A percentile compares a stretch with the other conserved stretches of the same genome.
These are phyloP conservation scores for Exserohilum turcica DNA, from an alignment of 2,329 filamentous ascomycete genomes.

Conservation along the genomic window DNA sequence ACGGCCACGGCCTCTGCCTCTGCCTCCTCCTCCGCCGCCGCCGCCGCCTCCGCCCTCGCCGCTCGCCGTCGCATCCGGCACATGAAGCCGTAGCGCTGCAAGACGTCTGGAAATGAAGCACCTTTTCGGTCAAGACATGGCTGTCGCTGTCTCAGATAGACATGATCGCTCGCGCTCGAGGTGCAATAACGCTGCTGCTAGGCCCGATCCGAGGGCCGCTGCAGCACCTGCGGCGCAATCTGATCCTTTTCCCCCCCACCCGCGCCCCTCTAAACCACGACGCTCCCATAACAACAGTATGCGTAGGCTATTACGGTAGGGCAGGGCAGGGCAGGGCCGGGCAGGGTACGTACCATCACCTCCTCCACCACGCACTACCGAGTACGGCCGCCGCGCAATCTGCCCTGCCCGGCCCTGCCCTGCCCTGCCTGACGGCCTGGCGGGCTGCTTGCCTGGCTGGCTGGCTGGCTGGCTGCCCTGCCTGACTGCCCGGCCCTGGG, in stretches of 20 bases:
- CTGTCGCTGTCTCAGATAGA: conserved; percentile 33
- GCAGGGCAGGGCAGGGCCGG: not conserved
- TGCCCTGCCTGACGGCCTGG: conserved; percentile 6
- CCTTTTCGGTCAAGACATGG: conserved; percentile 18
- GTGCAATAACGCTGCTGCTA: conserved; percentile 25
- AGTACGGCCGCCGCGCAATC: not conserved
- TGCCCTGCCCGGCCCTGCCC: not conserved
- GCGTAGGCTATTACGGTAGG: no score
- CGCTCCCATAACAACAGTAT: not conserved
- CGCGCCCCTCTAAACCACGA: conserved; percentile 9
- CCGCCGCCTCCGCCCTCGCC: no score
- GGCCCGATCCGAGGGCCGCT: conserved; percentile 13
- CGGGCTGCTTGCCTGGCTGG: conserved; percentile 3
- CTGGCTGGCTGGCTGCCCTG: not conserved
- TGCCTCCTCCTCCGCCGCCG: no score
- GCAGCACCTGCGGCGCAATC: conserved; percentile 21
- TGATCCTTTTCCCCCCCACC: conserved; percentile 16
- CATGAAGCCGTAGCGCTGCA: conserved; percentile 14
- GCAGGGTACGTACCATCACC: not conserved
- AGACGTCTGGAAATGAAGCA: conserved; percentile 9
- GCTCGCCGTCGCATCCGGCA: conserved; percentile 8
- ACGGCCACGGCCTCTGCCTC: no score
- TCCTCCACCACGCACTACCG: not conserved
- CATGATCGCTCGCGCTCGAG: conserved; percentile 11
- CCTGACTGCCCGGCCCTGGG: conserved; percentile 17